Conservation (phyloP, 352 stramenopile genomes). For the Globisporangium mamillatum region DNA sequence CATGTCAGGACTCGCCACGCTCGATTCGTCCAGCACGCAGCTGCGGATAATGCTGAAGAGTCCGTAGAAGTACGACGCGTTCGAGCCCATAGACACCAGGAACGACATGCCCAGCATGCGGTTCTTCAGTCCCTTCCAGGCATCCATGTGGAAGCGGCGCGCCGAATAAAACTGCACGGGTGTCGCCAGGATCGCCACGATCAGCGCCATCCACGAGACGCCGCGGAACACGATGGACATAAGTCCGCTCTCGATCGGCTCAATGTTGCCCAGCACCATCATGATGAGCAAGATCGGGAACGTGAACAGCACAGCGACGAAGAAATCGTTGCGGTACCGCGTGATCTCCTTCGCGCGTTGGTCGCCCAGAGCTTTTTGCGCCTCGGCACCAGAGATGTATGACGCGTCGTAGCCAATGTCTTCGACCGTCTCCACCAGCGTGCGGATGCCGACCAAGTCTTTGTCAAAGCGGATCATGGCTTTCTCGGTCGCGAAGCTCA, state of each 20-base stretch:
- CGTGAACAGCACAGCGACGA: conserved; percentile 90
- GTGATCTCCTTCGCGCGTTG: conserved; percentile 78
- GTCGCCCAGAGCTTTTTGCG: conserved; percentile 77
- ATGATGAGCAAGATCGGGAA: conserved; percentile 93
- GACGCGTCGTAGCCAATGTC: conserved; percentile 88
- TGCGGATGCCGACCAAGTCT: conserved; percentile 70
- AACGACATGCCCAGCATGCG: conserved; percentile 96
- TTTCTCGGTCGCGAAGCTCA: conserved; percentile 89
- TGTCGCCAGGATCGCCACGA: conserved; percentile 86
- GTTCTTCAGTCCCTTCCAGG: conserved; percentile 90
- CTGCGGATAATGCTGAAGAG: conserved; percentile 85
- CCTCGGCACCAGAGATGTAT: conserved; percentile 59
- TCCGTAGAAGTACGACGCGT: conserved; percentile 95
- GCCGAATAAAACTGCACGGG: conserved; percentile 95
- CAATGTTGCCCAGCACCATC: conserved; percentile 85
- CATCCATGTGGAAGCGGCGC: conserved; percentile 92
- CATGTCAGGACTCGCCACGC: conserved; percentile 78
- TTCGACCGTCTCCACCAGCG: conserved; percentile 86
- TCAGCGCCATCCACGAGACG: conserved; percentile 71
- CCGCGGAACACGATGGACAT: conserved; percentile 53
- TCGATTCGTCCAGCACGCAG: conserved; percentile 59
- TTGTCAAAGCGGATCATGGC: conserved; percentile 77
- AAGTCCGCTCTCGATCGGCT: conserved; percentile 42
- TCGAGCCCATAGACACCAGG: conserved; percentile 95
- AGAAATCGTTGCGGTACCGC: conserved; percentile 82